Base-by-base conservation (phyloP, 805 yeast species). In the Jamesozyma lodderae region DNA sequence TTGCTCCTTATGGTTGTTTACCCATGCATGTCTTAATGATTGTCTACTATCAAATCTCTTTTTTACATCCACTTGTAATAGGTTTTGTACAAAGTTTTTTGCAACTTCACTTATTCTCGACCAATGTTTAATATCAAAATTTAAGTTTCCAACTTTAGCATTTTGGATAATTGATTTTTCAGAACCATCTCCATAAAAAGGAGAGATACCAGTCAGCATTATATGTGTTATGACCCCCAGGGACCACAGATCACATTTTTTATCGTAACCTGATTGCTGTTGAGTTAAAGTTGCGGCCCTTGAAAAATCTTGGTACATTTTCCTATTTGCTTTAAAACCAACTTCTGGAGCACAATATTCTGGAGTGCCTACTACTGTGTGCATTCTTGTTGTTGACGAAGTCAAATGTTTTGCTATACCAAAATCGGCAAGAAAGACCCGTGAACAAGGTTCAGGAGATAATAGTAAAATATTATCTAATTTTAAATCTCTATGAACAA, bases 301-400 rank as follows among this genome's bases (percentile, higher is more conserved):
- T 8, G 60, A 50, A 35, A 49, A 51, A n/a, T 43, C 38, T 27
- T 51, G 46, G 32, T 51, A 48, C 2, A 58, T 54, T 27, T 51
- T 38, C 33, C 59, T 52, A 22, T 57, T 53, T 8, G 54, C 52
- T 32, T 57, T 64, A 37, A 73, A 64, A 1, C 79, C 75, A 9
- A 79, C 75, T 48, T 79, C 86, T 0, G 87, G 87, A 1, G 87
- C 86, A 41, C 78, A 70, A 48, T 79, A 79, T 51, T 79, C 86
- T 0, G 80, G 77, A 0, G 86, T 79, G 2, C 80, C 80, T 1
- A 72, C 78, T 0, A 72, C 63, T 0, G 79, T 69, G 29, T 62
- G 64, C 65, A 72, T 67, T 38, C 76, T 55, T 40, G 62, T 49
- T 10, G 34, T 16, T 0, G 51, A 36, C 6, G 49, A 41, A 6